Evolutionary conservation across 2,329 filamentous ascomycete species (phyloP), one percentile per base, ranked within the genome.

Genomic region (Dryadomyces quercus-mongolicae): DNA sequence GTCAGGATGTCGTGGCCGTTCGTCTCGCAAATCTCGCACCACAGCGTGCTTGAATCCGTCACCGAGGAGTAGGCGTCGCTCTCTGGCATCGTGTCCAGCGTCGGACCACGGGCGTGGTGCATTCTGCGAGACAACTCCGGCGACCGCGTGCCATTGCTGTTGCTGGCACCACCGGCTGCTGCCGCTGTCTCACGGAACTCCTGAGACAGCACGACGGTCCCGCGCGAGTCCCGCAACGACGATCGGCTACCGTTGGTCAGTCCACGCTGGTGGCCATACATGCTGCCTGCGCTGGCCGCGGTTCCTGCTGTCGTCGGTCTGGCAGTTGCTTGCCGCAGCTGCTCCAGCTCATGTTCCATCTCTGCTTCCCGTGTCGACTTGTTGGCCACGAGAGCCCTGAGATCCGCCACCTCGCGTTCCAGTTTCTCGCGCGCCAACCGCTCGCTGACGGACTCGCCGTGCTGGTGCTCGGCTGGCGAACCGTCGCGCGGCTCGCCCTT

Each of bases 21-120:
- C 38, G 87, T 88, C 71, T 96, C 91, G 71, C 92, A 97, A 58
- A 97, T 93, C 70, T 97, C 93, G 69, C 92, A 97, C 86, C 88
- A 95, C 58, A 91, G 77, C 16, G 77, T 80, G 66, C 82, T 86
- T 62, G 77, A 83, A 65, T 90, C 87, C 43, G 85, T 88, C 21
- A 81, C 78, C 31, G 79, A 81, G 42, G 85, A 87, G 67, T 85
- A 78, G 15, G 76, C 74, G 61, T 86, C 85, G 63, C 80, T 86
- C 67, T 86, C 85, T 45, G 75, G 76, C 82, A 86, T 86, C 5
- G 82, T 81, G 56, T 85, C 82, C 13, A 88, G 70, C 2, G 78
- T 81, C 53, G 72, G 70, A 55, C 68, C 70, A 56, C 79, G 77
- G 59, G 64, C 62, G 60, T 70, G 67, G 59, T 70, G 67, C 48